Evolutionary conservation across 2,329 filamentous ascomycete genomes (phyloP).

Genomic region (Nannizziopsis arthrosporioides): DNA sequence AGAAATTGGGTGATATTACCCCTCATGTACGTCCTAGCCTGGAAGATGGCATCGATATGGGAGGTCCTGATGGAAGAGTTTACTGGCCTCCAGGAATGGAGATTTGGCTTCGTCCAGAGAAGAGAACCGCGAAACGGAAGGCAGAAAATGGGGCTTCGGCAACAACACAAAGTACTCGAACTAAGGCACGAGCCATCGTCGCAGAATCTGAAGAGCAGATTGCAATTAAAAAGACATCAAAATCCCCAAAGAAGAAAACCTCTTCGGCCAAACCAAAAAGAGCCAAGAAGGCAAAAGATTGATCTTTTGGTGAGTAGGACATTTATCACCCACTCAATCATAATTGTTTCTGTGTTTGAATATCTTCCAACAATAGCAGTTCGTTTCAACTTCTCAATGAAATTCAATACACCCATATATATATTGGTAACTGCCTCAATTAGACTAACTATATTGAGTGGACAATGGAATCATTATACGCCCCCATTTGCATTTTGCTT

Average conservation of each 20-base stretch:
- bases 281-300: neutral
- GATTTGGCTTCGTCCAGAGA: conserved; percentile 75
- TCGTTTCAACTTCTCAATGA: neutral
- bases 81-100: conserved; percentile 89
- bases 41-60: conserved; percentile 70
- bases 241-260: neutral
- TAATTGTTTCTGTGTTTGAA: neutral
- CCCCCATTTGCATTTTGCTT: too few species aligned
- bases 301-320: too few species aligned
- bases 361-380: neutral
- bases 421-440: too few species aligned
- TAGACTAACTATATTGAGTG: too few species aligned
- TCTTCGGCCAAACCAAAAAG: neutral
- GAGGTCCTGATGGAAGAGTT: conserved; percentile 65
- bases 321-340: too few species aligned
- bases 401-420: neutral
- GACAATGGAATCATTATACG: too few species aligned
- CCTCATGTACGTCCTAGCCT: conserved; percentile 67
- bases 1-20: conserved; percentile 63
- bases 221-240: neutral
- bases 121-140: conserved; percentile 28
- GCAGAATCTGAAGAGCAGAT: neutral
- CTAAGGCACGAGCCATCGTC: neutral
- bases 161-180: neutral
- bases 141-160: neutral